phyloP scores from a whole-genome alignment of 2,329 filamentous ascomycete genomes.

The Parasarocladium wereldwijsianum region DNA sequence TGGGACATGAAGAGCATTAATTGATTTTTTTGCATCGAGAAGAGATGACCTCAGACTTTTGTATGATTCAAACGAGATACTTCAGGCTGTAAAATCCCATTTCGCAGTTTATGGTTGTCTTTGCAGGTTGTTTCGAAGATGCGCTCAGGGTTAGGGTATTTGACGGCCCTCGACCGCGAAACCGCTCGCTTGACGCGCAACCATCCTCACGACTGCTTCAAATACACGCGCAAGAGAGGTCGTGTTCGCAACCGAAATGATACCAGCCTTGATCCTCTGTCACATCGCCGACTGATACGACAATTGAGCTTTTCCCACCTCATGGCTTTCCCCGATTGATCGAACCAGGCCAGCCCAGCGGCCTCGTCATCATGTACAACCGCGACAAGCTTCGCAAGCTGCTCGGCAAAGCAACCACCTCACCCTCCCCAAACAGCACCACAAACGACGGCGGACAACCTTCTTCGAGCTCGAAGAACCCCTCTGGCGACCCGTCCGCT shows the following conservation, averaged over 20 bases:
- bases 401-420: conserved; percentile 32
- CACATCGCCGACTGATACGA: background rate
- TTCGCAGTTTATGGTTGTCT: too few species aligned
- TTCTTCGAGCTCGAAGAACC: conserved; percentile 23
- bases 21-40: background rate
- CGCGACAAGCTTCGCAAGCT: conserved; percentile 45
- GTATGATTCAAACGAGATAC: too few species aligned
- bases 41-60: too few species aligned
- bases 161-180: too few species aligned
- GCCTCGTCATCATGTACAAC: conserved; percentile 29
- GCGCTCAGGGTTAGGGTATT: too few species aligned
- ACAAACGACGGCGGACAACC: conserved; percentile 23
- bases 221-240: background rate
- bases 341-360: conserved; percentile 3
- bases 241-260: background rate
- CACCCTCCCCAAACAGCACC: conserved; percentile 10
- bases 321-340: background rate
- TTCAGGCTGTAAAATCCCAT: background rate
- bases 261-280: background rate
- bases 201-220: too few species aligned
- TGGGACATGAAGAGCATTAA: background rate
- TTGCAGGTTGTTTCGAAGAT: too few species aligned
- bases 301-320: too few species aligned
- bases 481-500: background rate
- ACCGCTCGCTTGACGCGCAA: too few species aligned